phyloP scores from a whole-genome alignment of 352 stramenopile genomes.

The Phytopythium oedochilum region DNA sequence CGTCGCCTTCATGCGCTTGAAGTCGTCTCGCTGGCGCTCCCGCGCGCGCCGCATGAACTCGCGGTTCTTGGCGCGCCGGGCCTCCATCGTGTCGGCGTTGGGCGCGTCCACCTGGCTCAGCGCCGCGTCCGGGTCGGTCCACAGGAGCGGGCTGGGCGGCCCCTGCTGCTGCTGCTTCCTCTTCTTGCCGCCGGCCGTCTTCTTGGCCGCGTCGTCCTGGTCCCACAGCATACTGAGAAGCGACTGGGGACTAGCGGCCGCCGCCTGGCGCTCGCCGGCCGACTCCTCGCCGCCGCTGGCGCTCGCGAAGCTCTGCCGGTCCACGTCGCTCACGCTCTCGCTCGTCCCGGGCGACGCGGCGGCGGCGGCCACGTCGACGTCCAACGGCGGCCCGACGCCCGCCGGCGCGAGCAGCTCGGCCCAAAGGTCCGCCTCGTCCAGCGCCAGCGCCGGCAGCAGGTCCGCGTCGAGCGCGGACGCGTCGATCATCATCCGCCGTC shows the following conservation, averaged over 20 bases:
- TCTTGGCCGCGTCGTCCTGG: neutral
- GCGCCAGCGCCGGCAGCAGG: no score
- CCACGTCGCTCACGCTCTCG: no score
- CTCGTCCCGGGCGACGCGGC: no score
- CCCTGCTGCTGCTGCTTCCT: no score
- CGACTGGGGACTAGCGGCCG: neutral
- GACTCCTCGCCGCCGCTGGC: neutral
- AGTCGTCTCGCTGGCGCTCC: constrained; percentile 20
- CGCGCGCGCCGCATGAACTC: constrained; percentile 27
- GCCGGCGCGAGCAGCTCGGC: neutral
- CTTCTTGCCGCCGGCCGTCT: no score
- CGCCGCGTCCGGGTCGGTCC: neutral
- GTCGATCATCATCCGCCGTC: no score
- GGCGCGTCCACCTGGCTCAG: constrained; percentile 10
- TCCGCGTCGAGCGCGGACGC: no score
- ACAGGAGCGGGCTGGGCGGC: neutral
- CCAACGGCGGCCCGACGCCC: neutral
- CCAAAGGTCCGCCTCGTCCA: neutral
- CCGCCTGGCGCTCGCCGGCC: neutral
- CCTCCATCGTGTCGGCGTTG: constrained; percentile 19
- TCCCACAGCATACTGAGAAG: neutral
- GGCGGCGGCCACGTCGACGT: neutral
- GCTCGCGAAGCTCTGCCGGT: neutral
- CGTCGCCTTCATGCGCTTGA: constrained; percentile 18
- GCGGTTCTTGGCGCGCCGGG: constrained; percentile 27